phyloP scores from a whole-genome alignment of 805 yeast genomes.

The Candida khao-thaluensis region DNA sequence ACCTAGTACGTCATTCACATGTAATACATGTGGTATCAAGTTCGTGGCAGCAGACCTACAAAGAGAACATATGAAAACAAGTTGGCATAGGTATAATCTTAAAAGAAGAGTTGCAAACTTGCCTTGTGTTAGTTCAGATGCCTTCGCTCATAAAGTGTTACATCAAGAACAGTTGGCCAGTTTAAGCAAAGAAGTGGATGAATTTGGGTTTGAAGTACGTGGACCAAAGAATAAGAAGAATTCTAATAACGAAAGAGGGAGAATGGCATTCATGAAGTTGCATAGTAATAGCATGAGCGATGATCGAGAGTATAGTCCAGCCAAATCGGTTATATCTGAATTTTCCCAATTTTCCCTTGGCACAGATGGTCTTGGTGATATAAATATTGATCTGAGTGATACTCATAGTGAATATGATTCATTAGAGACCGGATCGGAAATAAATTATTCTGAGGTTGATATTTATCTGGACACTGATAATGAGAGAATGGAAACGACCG shows the following conservation, averaged over 20 bases:
- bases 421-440: slow-evolving; percentile 52
- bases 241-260: slow-evolving; percentile 20
- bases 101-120: slow-evolving; percentile 51
- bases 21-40: slow-evolving; percentile 41
- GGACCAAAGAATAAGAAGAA: background rate
- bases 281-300: background rate
- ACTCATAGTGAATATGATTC: slow-evolving; percentile 20
- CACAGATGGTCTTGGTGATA: slow-evolving; percentile 21
- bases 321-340: slow-evolving; percentile 54
- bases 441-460: slow-evolving; percentile 35
- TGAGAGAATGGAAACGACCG: background rate
- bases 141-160: slow-evolving; percentile 68
- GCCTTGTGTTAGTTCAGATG: slow-evolving; percentile 67
- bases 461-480: slow-evolving; percentile 1
- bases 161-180: slow-evolving; percentile 22
- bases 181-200: slow-evolving; percentile 44
- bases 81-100: slow-evolving; percentile 47
- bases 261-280: slow-evolving; percentile 15
- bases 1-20: slow-evolving; percentile 31
- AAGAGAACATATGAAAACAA: slow-evolving; percentile 44
- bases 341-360: slow-evolving; percentile 58
- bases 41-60: slow-evolving; percentile 40
- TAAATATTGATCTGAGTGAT: slow-evolving; percentile 1
- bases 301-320: slow-evolving; percentile 30
- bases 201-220: slow-evolving; percentile 49